Evolutionary conservation across 495 filamentous ascomycete genomes (phyloP).

Genomic region (Neurospora sp.): DNA sequence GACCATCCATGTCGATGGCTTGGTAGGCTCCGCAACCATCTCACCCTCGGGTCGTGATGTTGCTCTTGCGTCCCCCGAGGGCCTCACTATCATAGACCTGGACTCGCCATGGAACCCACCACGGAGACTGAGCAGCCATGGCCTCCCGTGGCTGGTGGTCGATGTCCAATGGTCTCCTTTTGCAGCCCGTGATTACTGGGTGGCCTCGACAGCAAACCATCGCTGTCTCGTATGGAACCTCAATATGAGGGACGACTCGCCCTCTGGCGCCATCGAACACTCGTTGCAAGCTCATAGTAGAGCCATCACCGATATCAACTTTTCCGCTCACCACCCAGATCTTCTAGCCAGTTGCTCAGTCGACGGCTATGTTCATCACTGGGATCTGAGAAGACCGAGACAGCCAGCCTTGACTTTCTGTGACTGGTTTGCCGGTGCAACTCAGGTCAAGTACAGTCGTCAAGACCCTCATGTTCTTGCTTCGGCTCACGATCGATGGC

Average conservation of each 20-base stretch:
- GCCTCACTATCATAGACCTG: slow-evolving; percentile 86
- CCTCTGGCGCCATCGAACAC: slow-evolving; percentile 69
- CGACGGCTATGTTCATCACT: slow-evolving; percentile 88
- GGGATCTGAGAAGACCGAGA: slow-evolving; percentile 75
- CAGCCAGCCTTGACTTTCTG: slow-evolving; percentile 73
- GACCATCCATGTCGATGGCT: slow-evolving; percentile 68
- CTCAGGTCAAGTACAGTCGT: slow-evolving; percentile 92
- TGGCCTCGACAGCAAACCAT: slow-evolving; percentile 88
- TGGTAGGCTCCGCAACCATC: slow-evolving; percentile 57
- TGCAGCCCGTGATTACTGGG: slow-evolving; percentile 80
- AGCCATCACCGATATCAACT: slow-evolving; percentile 95
- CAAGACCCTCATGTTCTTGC: slow-evolving; percentile 78
- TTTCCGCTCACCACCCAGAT: slow-evolving; percentile 85
- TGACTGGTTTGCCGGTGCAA: slow-evolving; percentile 91
- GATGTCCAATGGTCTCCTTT: slow-evolving; percentile 98
- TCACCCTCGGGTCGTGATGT: slow-evolving; percentile 90
- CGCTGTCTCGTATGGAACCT: slow-evolving; percentile 95
- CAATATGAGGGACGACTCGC: slow-evolving; percentile 57
- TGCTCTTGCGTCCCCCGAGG: slow-evolving; percentile 79
- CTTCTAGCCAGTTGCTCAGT: slow-evolving; percentile 83
- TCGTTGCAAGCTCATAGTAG: slow-evolving; percentile 83
- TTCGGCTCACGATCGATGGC: slow-evolving; percentile 77
- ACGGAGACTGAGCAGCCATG: slow-evolving; percentile 68
- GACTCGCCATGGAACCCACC: slow-evolving; percentile 87
- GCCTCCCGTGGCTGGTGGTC: slow-evolving; percentile 90